phyloP scores from a whole-genome alignment of 495 filamentous ascomycete genomes.

The Aspergillus diversus region DNA sequence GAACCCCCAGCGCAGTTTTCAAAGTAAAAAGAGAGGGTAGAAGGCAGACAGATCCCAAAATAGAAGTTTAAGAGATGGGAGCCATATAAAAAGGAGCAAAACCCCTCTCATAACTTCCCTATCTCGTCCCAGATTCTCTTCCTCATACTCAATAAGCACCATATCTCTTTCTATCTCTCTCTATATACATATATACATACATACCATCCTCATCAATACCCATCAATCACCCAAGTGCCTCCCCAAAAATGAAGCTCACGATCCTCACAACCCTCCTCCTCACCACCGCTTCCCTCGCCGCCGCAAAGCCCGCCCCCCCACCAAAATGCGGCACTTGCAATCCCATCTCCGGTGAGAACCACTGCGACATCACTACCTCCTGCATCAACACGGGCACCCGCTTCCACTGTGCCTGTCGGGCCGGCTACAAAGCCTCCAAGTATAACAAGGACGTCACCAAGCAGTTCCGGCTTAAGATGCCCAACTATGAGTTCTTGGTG shows the following conservation, averaged over 20 bases:
- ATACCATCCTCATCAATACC: conserved; percentile 1
- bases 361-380: conserved; percentile 47
- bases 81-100: not conserved
- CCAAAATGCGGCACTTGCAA: conserved; percentile 46
- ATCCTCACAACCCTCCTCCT: conserved; percentile 31
- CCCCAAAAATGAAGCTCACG: conserved; percentile 31
- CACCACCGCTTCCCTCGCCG: conserved; percentile 27
- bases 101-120: not conserved
- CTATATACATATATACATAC: not conserved
- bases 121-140: not conserved
- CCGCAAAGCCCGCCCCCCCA: conserved; percentile 28
- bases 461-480: conserved; percentile 47
- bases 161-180: not conserved
- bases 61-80: not conserved
- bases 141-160: not conserved
- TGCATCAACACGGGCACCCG: conserved; percentile 65
- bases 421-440: conserved; percentile 63
- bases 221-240: conserved; percentile 8
- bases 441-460: conserved; percentile 35
- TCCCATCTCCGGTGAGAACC: conserved; percentile 45
- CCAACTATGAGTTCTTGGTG: conserved; percentile 47
- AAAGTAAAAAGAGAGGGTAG: not conserved
- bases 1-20: too few species aligned
- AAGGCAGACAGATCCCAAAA: not conserved
- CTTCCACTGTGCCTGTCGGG: conserved; percentile 76